Evolutionary conservation across 768 basidiomycete species (phyloP), one percentile per base, ranked within the genome.

Genomic region (Daedalea quercina): DNA sequence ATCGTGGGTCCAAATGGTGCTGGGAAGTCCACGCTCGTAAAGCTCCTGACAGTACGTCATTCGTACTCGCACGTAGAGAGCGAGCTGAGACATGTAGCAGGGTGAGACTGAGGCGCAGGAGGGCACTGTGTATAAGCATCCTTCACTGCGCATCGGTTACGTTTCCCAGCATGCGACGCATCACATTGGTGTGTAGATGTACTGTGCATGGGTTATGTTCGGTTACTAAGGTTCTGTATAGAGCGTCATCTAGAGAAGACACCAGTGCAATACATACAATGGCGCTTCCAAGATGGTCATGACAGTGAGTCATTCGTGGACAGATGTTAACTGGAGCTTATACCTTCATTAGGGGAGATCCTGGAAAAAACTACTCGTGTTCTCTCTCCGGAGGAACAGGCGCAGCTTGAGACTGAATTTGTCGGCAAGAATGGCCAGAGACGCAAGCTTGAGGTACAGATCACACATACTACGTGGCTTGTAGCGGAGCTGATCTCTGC

Each of bases 131-230:
- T 90, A 93, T 73, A 96, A 96, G 65, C 94, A 98, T 65, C 94
- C 94, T 28, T 78, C 91, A 33, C 73, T 98, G 35, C 89, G 94
- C 56, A 90, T 97, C 50, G 94, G 93, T 48, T 97, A 97, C 69
- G 93, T 98, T 57, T 94, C 95, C 3, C 94, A 98, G 64, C 94
- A 98, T 69, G 94, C 94, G 34, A 97, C 95, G 51, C 95, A 96
- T 73, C 94, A 98, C 67, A 88, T 95, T 57, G 88, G 87, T 82
- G 63, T 49, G 69, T 66, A 35, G 20, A 55, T 44, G 13, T 35
- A 47, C 42, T 37, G 19, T 53, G 28, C 42, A 53, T 37, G 9
- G 9, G n/a, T 17, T 35, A 20, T 24, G 28, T 25, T 22, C 35
- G 42, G 19, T n/a, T 45, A 47, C 55, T 66, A 45, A 70, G 53